Base-by-base conservation (phyloP, 345 rosid genomes). In the Luvunga scandens region DNA sequence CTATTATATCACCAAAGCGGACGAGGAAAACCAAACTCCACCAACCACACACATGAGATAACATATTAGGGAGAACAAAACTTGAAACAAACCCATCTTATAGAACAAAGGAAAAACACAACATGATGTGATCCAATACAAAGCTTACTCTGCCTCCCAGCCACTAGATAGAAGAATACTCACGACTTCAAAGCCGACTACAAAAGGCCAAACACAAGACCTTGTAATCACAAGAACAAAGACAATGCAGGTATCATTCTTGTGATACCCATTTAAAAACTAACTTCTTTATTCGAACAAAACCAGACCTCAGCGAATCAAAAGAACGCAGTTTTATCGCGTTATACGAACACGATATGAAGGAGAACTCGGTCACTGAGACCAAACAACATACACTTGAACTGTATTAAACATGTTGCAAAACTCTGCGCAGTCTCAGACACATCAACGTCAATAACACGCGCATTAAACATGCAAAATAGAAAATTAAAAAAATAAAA, bases 381-480 rank as follows among this genome's bases (percentile, higher is more conserved):
- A 83, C 92, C 85, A 87, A 76, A 85, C 81, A 84, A 79, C 88
- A 86, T 83, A 87, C 92, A 89, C 85, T 62, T 83, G 69, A 83
- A 83, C 79, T 72, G 83, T 77, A 77, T 67, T 65, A 72, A 79
- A 63, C 77, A 50, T 27, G 68, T 53, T 71, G 75, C 79, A 57
- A 48, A 59, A 16, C 56, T 60, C 50, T 66, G 68, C n/a, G 62
- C 79, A 68, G 57, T 10, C 66, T 21, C 86, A 75, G 72, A 79
- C 87, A 83, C 86, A 83, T 80, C 83, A 76, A 88, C 85, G 88
- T 87, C 82, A 81, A 79, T 75, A 45, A 57, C 71, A 73, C 39
- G 69, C 75, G 57, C 86, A 77, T 63, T 81, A 66, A 79, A 78
- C 88, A 84, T 81, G 86, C 88, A 84, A 62, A 61, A 61, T 34